These are phyloP conservation scores for Arctium minus DNA, from an alignment of 129 eudicot species.

Conservation along the genomic window DNA sequence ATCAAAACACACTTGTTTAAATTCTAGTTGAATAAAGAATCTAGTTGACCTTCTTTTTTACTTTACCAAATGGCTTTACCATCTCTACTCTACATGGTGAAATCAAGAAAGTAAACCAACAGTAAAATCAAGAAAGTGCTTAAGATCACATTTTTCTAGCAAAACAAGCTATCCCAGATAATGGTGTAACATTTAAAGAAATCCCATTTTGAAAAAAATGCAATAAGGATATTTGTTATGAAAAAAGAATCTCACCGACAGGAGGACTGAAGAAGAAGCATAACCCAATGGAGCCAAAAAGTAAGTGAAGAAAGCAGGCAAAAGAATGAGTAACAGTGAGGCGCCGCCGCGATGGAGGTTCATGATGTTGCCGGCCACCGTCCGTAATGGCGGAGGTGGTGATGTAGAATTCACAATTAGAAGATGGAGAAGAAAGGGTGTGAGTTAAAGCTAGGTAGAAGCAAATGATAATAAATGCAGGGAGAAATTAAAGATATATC, in stretches of 20 bases:
- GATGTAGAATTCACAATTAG: neutral
- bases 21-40: neutral
- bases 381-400: neutral
- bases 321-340: conserved; percentile 36
- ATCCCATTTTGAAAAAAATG: neutral
- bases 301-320: conserved; percentile 32
- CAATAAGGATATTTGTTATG: neutral
- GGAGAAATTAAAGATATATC: neutral
- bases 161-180: conserved; percentile 25
- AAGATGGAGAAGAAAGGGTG: neutral
- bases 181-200: neutral
- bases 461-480: neutral
- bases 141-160: conserved; percentile 6
- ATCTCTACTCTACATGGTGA: neutral
- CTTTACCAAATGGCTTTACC: neutral
- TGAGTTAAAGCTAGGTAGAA: neutral
- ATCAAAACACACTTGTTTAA: neutral
- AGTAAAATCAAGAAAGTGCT: neutral
- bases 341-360: conserved; percentile 37
- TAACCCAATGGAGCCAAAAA: conserved; percentile 39
- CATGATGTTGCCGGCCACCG: conserved; percentile 13
- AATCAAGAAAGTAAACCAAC: conserved; percentile 4
- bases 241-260: conserved; percentile 46
- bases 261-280: conserved; percentile 46
- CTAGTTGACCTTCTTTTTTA: neutral